Percentiles rank a stretch among this genome's conserved stretches.
Evolutionary conservation across 371 early-diverging fungal genomes (phyloP).

Genomic region (Phascolomyces articulosus): DNA sequence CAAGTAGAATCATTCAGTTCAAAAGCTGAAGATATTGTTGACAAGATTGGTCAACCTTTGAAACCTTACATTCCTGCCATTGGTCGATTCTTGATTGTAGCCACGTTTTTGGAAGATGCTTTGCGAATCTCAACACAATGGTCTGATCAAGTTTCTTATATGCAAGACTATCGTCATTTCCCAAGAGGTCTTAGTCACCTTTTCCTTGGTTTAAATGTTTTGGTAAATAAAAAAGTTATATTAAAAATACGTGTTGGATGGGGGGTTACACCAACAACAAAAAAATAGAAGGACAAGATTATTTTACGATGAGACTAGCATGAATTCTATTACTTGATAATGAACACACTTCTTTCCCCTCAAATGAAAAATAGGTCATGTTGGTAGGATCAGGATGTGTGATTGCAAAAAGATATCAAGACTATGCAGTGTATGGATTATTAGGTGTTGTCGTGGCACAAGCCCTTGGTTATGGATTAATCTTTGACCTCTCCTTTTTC

Average conservation of each 20-base stretch:
- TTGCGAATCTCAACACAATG: slow-evolving; percentile 88
- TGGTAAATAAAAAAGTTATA: slow-evolving; percentile 48
- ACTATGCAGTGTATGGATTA: slow-evolving; percentile 82
- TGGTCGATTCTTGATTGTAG: slow-evolving; percentile 90
- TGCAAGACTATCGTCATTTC: slow-evolving; percentile 80
- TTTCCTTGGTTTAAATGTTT: slow-evolving; percentile 84
- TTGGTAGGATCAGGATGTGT: slow-evolving; percentile 76
- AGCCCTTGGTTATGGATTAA: slow-evolving; percentile 90
- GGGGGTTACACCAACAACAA: not conserved
- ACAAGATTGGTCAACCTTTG: slow-evolving; percentile 74
- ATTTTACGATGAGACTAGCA: no score
- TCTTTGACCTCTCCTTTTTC: slow-evolving; percentile 89
- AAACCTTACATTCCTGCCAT: slow-evolving; percentile 93
- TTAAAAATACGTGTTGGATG: not conserved
- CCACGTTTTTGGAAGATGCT: slow-evolving; percentile 95
- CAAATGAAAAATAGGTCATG: slow-evolving; percentile 65
- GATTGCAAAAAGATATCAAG: slow-evolving; percentile 77
- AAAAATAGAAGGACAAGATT: not conserved
- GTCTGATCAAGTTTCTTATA: slow-evolving; percentile 83
- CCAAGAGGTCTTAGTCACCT: slow-evolving; percentile 77
- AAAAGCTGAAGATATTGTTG: slow-evolving; percentile 78
- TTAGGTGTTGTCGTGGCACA: slow-evolving; percentile 83
- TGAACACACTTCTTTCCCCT: no score
- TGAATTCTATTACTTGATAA: not conserved
- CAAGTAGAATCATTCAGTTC: slow-evolving; percentile 31